Evolutionary conservation across 2,329 filamentous ascomycete species (phyloP), one percentile per base, ranked within the genome.

Genomic region (Bertia moriformis): DNA sequence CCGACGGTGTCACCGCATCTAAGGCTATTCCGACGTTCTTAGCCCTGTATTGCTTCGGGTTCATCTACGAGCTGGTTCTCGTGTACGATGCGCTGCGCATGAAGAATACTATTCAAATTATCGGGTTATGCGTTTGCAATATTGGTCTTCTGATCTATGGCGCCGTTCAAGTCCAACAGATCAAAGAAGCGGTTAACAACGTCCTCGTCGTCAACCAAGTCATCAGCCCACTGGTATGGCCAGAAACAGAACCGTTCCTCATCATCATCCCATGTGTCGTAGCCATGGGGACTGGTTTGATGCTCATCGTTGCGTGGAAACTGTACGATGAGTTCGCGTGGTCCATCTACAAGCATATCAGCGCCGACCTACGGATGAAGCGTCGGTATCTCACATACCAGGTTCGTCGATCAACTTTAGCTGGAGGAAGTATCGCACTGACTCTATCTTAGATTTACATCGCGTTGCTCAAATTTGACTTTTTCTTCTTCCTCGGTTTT

Each of bases 401-500:
- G 78, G 87, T 93, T 18, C 14, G 3, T 29, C 32, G 7, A 7
- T 17, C 4, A 10, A 30, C 3, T 24, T 10, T 10, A 29, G 24
- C 5, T 30, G 14, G 36, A 19, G 14, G n/a, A 4, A 12, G 13
- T 4, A 38, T 13, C n/a, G 13, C 32, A 42, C 44, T 50, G 57
- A 45, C 52, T 43, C 14, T 19, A 1, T 7, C 19, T 4, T 45
- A 94, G 88, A 88, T 98, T 58, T 98, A 95, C 61, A 95, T 98
- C 52, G 86, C 91, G 27, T 73, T 98, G 10, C 72, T 98, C 47
- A 98, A 98, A 61, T 98, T 98, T 58, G 91, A 98, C 63, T 96
- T 98, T 62, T 98, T 98, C 76, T 96, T 98, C 69, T 98, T 98
- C 70, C 76, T 98, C 38, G 91, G 89, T 40, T 98, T 98, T 59